Percentiles rank a stretch among this genome's conserved stretches.
Evolutionary conservation across 2,329 filamentous ascomycete species (phyloP).

Genomic region (Hypomyces rosellus): DNA sequence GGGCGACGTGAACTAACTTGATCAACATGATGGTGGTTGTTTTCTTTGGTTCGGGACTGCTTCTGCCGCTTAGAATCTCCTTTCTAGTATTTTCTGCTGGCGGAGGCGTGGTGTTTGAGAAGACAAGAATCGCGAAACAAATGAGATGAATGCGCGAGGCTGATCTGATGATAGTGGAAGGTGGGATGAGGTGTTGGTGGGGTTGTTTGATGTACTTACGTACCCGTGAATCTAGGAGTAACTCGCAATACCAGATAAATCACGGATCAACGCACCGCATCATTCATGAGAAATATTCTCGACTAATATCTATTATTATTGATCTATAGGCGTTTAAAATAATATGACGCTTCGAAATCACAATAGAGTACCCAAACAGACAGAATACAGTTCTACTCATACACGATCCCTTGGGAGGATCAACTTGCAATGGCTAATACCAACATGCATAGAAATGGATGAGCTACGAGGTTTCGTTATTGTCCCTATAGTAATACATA

Average conservation of each 20-base stretch:
- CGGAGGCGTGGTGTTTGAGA: conserved; percentile 3
- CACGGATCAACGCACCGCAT: no score
- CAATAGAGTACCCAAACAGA: no score
- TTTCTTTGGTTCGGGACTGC: background rate
- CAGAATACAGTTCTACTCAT: no score
- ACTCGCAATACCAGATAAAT: no score
- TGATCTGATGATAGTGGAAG: conserved; percentile 8
- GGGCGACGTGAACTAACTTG: conserved; percentile 36
- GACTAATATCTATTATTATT: no score
- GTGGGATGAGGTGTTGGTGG: conserved; percentile 10
- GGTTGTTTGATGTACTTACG: background rate
- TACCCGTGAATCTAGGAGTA: background rate
- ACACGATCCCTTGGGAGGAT: no score
- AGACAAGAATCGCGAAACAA: background rate
- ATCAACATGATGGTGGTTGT: conserved; percentile 35
- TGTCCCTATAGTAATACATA: background rate
- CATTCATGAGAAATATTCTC: no score
- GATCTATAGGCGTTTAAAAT: no score
- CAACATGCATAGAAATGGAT: background rate
- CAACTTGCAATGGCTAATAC: no score
- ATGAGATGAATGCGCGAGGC: conserved; percentile 1
- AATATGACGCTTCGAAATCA: no score
- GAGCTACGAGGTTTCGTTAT: background rate
- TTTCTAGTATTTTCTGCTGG: conserved; percentile 6
- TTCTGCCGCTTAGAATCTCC: background rate